Base-by-base conservation (phyloP, 371 early-diverging fungal species). In the Haplosporangium sp. region DNA sequence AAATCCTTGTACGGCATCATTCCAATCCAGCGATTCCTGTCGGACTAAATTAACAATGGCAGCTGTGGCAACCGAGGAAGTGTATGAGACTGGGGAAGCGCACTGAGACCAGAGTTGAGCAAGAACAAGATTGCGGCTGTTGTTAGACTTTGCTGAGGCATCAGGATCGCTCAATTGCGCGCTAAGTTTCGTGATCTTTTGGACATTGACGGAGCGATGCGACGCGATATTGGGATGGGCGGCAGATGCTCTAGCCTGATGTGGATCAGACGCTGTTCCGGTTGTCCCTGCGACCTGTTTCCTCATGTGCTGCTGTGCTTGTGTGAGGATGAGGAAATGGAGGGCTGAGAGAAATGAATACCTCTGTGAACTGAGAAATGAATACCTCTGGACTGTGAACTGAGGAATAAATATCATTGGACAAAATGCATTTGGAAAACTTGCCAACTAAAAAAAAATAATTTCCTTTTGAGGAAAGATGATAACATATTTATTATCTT, bases 61-160 rank as follows among this genome's bases (percentile, higher is more conserved):
- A 11, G 23, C 62, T 16, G 57, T 56, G 4, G 79, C 79, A 5
- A 72, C 64, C 9, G 79, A 77, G 9, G 79, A 77, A 10, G 61
- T 72, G 45, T 61, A 67, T 3, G 79, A 53, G 11, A 51, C 48
- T 14, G 56, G 23, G 0, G 79, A 77, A 12, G 72, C 64, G 16
- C 72, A 71, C 40, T 72, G 79, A 5, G 58, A 59, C 79, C 79
- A 77, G 40, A 77, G 65, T 47, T 71, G 79, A 0, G 73, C 65
- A 9, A 77, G 79, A 13, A 60, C 64, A 23, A 68, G 50, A 14
- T 62, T 59, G 10, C 66, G 66, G 14, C 58, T 29, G 23, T 47
- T 67, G 43, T 50, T 61, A 38, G 51, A 23, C 55, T 47, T 10
- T 47, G 62, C 29, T 38, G 66, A 21, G 18, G 51, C 23, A 29